These are phyloP conservation scores for Venturia nashicola DNA, from an alignment of 2,329 filamentous ascomycete genomes.

Conservation along the genomic window DNA sequence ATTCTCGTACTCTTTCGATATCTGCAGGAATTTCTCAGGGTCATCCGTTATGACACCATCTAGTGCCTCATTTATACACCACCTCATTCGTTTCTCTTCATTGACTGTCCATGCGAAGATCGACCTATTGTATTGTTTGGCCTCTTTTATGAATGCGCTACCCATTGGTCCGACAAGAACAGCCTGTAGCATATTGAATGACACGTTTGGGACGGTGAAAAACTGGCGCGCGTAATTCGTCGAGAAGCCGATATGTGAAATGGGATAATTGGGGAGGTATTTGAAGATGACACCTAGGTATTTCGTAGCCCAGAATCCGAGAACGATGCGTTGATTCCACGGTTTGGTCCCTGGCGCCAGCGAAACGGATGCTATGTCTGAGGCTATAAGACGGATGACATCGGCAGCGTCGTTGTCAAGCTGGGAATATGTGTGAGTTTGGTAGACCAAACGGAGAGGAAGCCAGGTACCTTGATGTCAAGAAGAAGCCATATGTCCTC, in stretches of 20 bases:
- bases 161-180: conserved; percentile 59
- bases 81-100: conserved; percentile 64
- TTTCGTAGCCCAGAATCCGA: conserved; percentile 71
- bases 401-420: conserved; percentile 56
- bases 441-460: not conserved
- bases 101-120: conserved; percentile 86
- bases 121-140: conserved; percentile 41
- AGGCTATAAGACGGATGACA: conserved; percentile 57
- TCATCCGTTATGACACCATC: conserved; percentile 85
- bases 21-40: conserved; percentile 52
- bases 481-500: conserved; percentile 69
- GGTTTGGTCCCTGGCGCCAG: conserved; percentile 29
- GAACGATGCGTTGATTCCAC: conserved; percentile 63
- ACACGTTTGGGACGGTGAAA: conserved; percentile 52
- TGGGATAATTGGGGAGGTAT: conserved; percentile 49
- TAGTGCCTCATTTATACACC: conserved; percentile 53
- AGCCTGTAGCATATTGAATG: conserved; percentile 66
- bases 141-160: conserved; percentile 50
- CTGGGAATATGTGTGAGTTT: conserved; percentile 25
- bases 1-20: conserved; percentile 31
- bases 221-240: conserved; percentile 59
- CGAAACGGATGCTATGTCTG: conserved; percentile 44
- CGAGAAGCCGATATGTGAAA: conserved; percentile 58
- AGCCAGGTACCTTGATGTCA: conserved; percentile 63
- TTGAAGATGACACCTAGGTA: conserved; percentile 53